Evolutionary conservation across 345 rosid genomes (phyloP).

Genomic region (Clausena lansium): DNA sequence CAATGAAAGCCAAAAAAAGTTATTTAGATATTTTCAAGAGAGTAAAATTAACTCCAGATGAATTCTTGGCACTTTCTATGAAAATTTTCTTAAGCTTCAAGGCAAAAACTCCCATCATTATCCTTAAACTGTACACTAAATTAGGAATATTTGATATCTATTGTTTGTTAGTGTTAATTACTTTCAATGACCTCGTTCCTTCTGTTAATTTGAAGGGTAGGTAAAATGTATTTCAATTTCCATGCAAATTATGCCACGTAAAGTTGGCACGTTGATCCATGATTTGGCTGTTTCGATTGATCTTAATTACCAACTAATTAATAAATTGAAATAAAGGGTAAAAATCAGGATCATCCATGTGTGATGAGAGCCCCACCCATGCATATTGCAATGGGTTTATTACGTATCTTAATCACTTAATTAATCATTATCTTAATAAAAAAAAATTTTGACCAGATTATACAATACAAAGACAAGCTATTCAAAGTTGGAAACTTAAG

Average conservation of each 20-base stretch:
- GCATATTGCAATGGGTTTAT: neutral
- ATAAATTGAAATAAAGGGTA: neutral
- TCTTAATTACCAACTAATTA: neutral
- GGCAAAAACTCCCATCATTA: neutral
- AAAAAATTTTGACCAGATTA: neutral
- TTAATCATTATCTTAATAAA: neutral
- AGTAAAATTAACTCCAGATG: neutral
- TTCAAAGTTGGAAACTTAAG: neutral
- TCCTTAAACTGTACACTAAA: neutral
- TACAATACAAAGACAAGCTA: neutral
- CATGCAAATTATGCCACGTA: slow-evolving; percentile 5
- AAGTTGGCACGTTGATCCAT: neutral
- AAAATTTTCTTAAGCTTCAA: neutral
- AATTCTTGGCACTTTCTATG: neutral
- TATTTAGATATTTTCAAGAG: neutral
- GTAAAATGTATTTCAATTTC: neutral
- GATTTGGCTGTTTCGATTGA: slow-evolving; percentile 5
- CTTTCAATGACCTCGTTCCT: neutral
- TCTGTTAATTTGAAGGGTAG: neutral
- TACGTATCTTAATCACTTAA: neutral
- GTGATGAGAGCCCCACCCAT: neutral
- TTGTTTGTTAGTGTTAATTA: neutral
- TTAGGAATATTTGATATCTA: neutral
- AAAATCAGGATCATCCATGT: neutral
- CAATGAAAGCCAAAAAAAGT: neutral